Base-by-base conservation (phyloP, 768 basidiomycete species). In the Mycena haematopus region DNA sequence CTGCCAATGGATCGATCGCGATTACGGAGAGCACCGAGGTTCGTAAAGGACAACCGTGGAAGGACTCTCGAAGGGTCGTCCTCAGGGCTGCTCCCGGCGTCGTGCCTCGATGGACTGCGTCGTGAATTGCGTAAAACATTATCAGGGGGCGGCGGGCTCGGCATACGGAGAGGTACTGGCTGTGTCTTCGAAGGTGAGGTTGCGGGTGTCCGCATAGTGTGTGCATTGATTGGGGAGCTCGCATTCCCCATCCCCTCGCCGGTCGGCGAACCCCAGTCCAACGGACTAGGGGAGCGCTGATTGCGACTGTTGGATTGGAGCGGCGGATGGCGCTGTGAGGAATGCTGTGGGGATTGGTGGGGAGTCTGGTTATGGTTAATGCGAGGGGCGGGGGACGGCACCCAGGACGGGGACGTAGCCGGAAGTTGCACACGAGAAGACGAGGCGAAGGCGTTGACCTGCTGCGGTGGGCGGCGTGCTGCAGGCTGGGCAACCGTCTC, bases 371-470 rank as follows among this genome's bases (percentile, higher is more conserved):
- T 40, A 11, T 40, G 38, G 19, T 44, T 15, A n/a, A 11, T 15
- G 19, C 27, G n/a, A 8, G 29, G 40, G 36, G 24, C 15, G 60
- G 45, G 6, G 44, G n/a, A 22, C 22, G 52, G 13, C 35, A 40
- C 19, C 29, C 42, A 52, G 56, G 25, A 56, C 42, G 65, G 17
- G 21, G 63, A 35, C 11, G 59, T 2, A 2, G 60, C 33, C 14
- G 61, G 22, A 29, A 65, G 51, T 38, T 52, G 54, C 9, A 60
- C 53, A 33, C 58, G 52, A 33, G 75, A 76, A 6, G 75, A 76
- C 6, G 75, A 75, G 1, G 74, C 73, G 36, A 73, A 58, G 24
- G 73, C 71, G 49, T 75, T 74, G 35, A 70, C 68, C 15, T 73
- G 72, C 17, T 56, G 63, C 4, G 61, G 63, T 7, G 52, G 65